These are phyloP conservation scores for Babjeviella inositovora DNA, from an alignment of 805 yeast genomes.

Conservation along the genomic window DNA sequence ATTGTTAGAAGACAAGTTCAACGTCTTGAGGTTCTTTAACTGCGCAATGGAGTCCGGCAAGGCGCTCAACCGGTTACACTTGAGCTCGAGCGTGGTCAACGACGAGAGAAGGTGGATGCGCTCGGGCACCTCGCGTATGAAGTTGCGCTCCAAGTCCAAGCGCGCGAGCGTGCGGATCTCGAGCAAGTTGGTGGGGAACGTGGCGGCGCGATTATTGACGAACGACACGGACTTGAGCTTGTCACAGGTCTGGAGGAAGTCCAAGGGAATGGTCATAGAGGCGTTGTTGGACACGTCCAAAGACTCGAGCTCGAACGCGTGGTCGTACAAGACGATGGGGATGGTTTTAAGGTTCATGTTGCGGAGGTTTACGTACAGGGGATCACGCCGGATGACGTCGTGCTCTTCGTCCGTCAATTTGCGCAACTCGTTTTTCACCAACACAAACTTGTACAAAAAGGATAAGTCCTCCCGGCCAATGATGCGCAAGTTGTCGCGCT, in stretches of 20 bases:
- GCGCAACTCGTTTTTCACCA: constrained; percentile 45
- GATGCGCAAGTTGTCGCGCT: constrained; percentile 59
- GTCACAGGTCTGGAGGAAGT: constrained; percentile 69
- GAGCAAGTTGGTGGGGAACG: constrained; percentile 58
- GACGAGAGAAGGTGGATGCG: constrained; percentile 35
- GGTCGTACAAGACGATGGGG: constrained; percentile 69
- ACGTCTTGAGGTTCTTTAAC: constrained; percentile 31
- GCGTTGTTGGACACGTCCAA: constrained; percentile 81
- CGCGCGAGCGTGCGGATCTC: constrained; percentile 52
- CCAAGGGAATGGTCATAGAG: constrained; percentile 67
- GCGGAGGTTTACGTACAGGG: constrained; percentile 57
- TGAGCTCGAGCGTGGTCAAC: constrained; percentile 44
- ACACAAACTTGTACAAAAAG: constrained; percentile 65
- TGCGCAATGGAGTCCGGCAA: constrained; percentile 49
- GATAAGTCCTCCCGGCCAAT: constrained; percentile 77
- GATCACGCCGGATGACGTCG: constrained; percentile 44
- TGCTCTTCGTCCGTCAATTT: constrained; percentile 57
- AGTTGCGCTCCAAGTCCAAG: constrained; percentile 67
- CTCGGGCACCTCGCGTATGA: constrained; percentile 45
- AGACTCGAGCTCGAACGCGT: constrained; percentile 65
- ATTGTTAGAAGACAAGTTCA: constrained; percentile 76
- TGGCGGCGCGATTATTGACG: constrained; percentile 56
- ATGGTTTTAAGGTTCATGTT: constrained; percentile 68
- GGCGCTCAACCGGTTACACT: constrained; percentile 54
- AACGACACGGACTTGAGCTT: constrained; percentile 53